Percentiles rank a stretch among this genome's conserved stretches.
Evolutionary conservation across 257 asterid genomes (phyloP).

Genomic region (Anisodus acutangulus): DNA sequence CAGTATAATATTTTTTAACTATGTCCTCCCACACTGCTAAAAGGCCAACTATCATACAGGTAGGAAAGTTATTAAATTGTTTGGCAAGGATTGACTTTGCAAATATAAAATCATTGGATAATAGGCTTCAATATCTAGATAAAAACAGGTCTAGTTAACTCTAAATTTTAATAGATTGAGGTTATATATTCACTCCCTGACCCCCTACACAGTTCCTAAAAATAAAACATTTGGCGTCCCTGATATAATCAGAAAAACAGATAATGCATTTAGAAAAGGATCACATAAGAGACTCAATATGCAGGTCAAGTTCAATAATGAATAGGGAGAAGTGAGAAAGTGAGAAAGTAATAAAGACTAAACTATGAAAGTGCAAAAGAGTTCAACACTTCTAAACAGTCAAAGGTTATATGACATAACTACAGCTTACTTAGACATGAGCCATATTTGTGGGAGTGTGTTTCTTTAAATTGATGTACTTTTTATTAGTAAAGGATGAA

Average conservation of each 20-base stretch:
- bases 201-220: neutral
- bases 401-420: neutral
- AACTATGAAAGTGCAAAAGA: neutral
- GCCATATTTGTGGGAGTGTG: neutral
- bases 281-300: neutral
- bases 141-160: neutral
- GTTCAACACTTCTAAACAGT: slow-evolving; percentile 4
- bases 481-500: neutral
- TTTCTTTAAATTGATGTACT: slow-evolving; percentile 2
- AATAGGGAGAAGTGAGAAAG: neutral
- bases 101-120: neutral
- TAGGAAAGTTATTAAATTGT: neutral
- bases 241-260: neutral
- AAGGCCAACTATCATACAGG: neutral
- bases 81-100: neutral
- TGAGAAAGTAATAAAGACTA: neutral
- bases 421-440: neutral
- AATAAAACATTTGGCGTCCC: neutral
- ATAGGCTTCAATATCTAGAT: neutral
- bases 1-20: neutral
- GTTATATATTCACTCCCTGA: neutral
- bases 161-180: too few relatives aligned
- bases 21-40: neutral
- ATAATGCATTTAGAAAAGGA: neutral
- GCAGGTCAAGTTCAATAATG: neutral